Conservation (phyloP, 2,329 filamentous ascomycete species). For the Hymenoscyphus linearis region DNA sequence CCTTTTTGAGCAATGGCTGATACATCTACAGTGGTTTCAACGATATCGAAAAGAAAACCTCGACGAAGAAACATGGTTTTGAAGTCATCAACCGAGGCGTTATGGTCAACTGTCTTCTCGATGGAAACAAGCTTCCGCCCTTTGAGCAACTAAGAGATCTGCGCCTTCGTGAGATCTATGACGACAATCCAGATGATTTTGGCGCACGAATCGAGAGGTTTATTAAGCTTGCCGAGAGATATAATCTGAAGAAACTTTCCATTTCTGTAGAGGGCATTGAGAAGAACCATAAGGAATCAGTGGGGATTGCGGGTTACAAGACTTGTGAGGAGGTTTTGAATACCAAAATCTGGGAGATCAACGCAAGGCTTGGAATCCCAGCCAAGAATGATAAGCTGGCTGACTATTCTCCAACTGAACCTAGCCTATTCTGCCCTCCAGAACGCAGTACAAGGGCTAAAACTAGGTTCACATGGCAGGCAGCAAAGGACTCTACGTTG, state of each 20-base stretch:
- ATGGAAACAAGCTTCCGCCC: background rate
- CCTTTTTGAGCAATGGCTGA: background rate
- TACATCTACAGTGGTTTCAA: background rate
- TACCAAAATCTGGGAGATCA: background rate
- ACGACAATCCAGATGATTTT: background rate
- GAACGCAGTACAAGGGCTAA: background rate
- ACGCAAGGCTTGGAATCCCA: background rate
- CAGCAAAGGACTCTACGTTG: background rate
- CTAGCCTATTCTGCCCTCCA: background rate
- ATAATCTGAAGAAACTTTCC: background rate
- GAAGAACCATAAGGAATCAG: background rate
- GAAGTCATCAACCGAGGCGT: background rate
- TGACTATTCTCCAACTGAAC: background rate
- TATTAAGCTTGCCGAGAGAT: background rate
- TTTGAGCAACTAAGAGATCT: background rate
- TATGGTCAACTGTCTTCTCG: background rate
- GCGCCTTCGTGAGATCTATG: background rate
- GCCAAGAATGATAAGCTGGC: background rate
- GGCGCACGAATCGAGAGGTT: background rate
- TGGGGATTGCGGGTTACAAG: background rate
- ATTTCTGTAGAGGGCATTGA: background rate
- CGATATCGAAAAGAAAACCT: background rate
- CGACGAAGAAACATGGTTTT: background rate
- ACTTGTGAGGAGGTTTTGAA: background rate
- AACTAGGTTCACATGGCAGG: background rate